Base-by-base conservation (phyloP, 345 rosid genomes). In the Moricandia arvensis region DNA sequence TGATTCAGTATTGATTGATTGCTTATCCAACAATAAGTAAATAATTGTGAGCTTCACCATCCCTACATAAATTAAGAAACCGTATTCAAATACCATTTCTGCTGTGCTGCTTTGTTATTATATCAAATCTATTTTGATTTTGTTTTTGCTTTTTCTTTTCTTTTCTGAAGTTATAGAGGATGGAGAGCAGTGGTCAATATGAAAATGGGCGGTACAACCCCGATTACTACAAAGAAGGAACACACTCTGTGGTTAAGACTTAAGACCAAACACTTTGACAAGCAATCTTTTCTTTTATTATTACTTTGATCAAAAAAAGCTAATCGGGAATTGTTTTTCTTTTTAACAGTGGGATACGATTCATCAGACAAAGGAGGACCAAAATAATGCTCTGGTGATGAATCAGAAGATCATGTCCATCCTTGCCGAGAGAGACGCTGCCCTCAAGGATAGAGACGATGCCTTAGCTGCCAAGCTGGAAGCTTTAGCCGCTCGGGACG, bases 321-420 rank as follows among this genome's bases (percentile, higher is more conserved):
- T n/a, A n/a, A n/a, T n/a, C 49, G 6, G 8, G 43, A 53, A 33
- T 37, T 63, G 17, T 12, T 43, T 12, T 38, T 38, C 3, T 38
- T 17, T 73, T 57, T 84, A 71, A 71, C 85, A 92, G 96, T 90
- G 97, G 98, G 84, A 78, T 71, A 79, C 85, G 87, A 68, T 82
- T 68, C 92, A 87, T 84, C 93, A 85, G 79, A 67, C 83, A 49
- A 95, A 95, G 83, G 99, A 89, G 64, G 53, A 45, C 53, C 90
- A 81, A 62, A 81, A 81, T 18, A 88, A 90, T 76, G 99, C 97
- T 12, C 68, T 95, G 58, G 86, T 87, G 29, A 89, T 89, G 97
- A 95, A 92, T 79, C 85, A 88, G 88, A 95, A 91, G 87, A 88
- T 89, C 63, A 87, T 88, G 93, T 71, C 87, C 8, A 92, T 92